phyloP scores from a whole-genome alignment of 257 asterid species.

The Solanum chilense region DNA sequence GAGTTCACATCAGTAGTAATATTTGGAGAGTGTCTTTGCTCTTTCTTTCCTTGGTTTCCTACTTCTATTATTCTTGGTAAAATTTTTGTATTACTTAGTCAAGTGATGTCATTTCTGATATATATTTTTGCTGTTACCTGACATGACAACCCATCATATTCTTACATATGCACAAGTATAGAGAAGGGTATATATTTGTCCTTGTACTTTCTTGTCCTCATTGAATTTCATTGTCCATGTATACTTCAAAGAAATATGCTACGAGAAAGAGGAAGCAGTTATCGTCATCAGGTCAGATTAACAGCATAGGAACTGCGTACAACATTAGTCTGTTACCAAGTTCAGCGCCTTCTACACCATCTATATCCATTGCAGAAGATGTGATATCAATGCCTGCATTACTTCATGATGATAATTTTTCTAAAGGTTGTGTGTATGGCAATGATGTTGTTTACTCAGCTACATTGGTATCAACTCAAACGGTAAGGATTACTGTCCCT shows the following conservation, averaged over 20 bases:
- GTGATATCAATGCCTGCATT: conserved; percentile 4
- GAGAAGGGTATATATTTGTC: background rate
- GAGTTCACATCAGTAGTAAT: background rate
- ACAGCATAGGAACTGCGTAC: conserved; percentile 5
- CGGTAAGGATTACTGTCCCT: background rate
- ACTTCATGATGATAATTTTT: conserved; percentile 8
- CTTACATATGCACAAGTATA: background rate
- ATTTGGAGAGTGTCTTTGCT: background rate
- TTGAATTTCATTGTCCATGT: background rate
- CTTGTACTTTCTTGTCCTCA: background rate
- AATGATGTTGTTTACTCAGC: background rate
- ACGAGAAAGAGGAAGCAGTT: conserved; percentile 18
- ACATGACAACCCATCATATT: background rate
- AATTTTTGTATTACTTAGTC: background rate
- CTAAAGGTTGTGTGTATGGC: background rate
- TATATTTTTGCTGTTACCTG: background rate
- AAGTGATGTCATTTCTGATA: background rate
- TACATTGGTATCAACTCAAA: background rate
- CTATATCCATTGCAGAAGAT: background rate
- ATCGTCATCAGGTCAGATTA: conserved; percentile 1
- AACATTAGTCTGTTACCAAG: background rate
- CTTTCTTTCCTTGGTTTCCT: background rate
- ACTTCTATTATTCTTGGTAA: background rate
- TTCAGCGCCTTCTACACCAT: conserved; percentile 3
- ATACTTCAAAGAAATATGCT: conserved; percentile 2